Evolutionary conservation across 139 green algal species (phyloP).

Genomic region (Chlamydomonas sp.): DNA sequence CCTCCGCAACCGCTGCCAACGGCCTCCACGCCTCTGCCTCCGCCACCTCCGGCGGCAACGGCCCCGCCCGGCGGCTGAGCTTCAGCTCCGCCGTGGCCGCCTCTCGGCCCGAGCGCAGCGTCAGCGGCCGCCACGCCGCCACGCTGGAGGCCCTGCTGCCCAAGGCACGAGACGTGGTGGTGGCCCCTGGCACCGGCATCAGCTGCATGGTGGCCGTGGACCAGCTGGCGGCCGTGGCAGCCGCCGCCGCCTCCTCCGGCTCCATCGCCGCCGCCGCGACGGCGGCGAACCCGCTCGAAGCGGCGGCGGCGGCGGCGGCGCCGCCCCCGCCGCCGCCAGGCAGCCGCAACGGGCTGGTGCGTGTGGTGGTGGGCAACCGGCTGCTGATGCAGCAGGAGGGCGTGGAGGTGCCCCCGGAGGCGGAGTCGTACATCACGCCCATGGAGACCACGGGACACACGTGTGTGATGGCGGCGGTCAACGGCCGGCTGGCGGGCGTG

Average conservation of each 20-base stretch:
- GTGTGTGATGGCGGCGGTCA: constrained; percentile 73
- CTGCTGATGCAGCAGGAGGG: constrained; percentile 74
- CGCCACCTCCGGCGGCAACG: not conserved
- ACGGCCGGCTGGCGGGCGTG: constrained; percentile 59
- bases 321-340: not conserved
- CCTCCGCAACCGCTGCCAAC: not conserved
- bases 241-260: not conserved
- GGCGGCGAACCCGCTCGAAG: not conserved
- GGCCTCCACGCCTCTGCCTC: not conserved
- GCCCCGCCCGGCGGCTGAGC: not conserved
- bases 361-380: constrained; percentile 79
- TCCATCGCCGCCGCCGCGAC: not conserved
- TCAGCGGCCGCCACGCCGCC: not conserved
- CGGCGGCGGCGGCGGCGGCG: not conserved
- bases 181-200: constrained; percentile 24
- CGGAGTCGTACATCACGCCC: constrained; percentile 56
- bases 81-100: not conserved
- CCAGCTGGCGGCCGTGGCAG: not conserved
- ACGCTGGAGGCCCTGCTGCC: constrained; percentile 29
- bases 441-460: constrained; percentile 71
- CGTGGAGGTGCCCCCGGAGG: constrained; percentile 52
- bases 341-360: constrained; percentile 13
- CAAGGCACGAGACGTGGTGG: constrained; percentile 14
- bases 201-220: constrained; percentile 1
- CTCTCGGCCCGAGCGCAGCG: not conserved